Conservation (phyloP, 345 rosid genomes). For the Rubroshorea leprosula region DNA sequence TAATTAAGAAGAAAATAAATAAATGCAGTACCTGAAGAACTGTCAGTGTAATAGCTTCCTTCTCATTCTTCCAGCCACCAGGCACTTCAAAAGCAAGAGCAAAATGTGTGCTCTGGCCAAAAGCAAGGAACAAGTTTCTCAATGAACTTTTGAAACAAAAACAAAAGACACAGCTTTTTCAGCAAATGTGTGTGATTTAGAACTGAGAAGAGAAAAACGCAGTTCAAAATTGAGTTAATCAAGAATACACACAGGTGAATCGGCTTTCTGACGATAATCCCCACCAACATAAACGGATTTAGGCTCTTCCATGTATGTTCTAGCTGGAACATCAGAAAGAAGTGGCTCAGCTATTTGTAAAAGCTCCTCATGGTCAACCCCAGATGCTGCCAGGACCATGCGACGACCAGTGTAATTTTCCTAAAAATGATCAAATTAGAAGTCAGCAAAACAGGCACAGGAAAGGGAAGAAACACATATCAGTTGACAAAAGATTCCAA, state of each 20-base stretch:
- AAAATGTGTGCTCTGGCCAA: slow-evolving; percentile 49
- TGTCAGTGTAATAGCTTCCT: slow-evolving; percentile 50
- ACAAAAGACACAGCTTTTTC: no score
- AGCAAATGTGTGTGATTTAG: no score
- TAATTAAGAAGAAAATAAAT: slow-evolving; percentile 10
- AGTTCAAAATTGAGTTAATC: slow-evolving; percentile 4
- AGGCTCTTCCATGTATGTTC: slow-evolving; percentile 30
- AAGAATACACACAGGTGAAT: slow-evolving; percentile 38
- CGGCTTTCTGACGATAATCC: slow-evolving; percentile 61
- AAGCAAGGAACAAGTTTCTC: slow-evolving; percentile 2
- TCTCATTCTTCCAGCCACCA: slow-evolving; percentile 68
- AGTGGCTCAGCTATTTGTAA: slow-evolving; percentile 57
- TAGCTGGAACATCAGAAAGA: slow-evolving; percentile 54
- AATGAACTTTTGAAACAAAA: neutral
- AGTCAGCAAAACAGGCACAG: slow-evolving; percentile 9
- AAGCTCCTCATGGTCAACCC: slow-evolving; percentile 64
- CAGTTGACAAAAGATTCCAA: neutral
- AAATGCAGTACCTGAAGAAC: slow-evolving; percentile 74
- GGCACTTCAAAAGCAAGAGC: slow-evolving; percentile 75
- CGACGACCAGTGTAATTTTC: slow-evolving; percentile 61
- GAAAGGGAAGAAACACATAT: slow-evolving; percentile 9
- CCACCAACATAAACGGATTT: slow-evolving; percentile 66
- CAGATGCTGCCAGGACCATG: slow-evolving; percentile 71
- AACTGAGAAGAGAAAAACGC: neutral
- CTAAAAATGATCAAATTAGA: slow-evolving; percentile 31